phyloP scores from a whole-genome alignment of 495 filamentous ascomycete genomes.

The Aspergillus conjunctus region DNA sequence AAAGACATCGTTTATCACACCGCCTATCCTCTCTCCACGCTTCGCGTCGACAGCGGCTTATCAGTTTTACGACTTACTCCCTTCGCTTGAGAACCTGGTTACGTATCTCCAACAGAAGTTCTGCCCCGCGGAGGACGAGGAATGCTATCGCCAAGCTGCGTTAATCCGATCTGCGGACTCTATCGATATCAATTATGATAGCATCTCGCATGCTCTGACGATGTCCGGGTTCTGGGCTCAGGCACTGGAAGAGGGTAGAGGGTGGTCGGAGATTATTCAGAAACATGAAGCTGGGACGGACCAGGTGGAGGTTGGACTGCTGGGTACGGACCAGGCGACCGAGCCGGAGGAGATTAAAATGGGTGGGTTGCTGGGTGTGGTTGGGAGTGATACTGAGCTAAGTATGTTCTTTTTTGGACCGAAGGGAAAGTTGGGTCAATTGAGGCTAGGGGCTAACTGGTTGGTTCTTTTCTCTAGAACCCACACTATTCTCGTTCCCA shows the following conservation, averaged over 20 bases:
- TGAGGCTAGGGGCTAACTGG: slow-evolving; percentile 7
- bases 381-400: slow-evolving; percentile 71
- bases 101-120: slow-evolving; percentile 58
- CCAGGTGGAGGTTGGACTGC: slow-evolving; percentile 79
- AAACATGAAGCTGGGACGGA: slow-evolving; percentile 39
- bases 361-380: slow-evolving; percentile 74
- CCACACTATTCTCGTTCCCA: slow-evolving; percentile 86
- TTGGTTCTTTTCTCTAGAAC: slow-evolving; percentile 45
- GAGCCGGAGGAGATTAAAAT: slow-evolving; percentile 74
- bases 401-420: slow-evolving; percentile 47
- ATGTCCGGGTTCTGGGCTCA: slow-evolving; percentile 63
- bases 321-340: slow-evolving; percentile 63
- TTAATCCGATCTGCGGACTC: slow-evolving; percentile 56
- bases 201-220: slow-evolving; percentile 64
- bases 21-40: slow-evolving; percentile 60
- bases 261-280: slow-evolving; percentile 54
- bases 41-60: slow-evolving; percentile 66
- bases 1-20: slow-evolving; percentile 69
- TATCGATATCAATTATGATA: slow-evolving; percentile 79
- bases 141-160: slow-evolving; percentile 41
- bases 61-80: slow-evolving; percentile 69
- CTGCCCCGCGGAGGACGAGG: slow-evolving; percentile 46
- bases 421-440: neutral
- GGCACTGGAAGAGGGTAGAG: slow-evolving; percentile 32
- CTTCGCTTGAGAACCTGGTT: slow-evolving; percentile 56